Evolutionary conservation across 768 basidiomycete species (phyloP), one percentile per base, ranked within the genome.

Genomic region (Clathrus columnatus): DNA sequence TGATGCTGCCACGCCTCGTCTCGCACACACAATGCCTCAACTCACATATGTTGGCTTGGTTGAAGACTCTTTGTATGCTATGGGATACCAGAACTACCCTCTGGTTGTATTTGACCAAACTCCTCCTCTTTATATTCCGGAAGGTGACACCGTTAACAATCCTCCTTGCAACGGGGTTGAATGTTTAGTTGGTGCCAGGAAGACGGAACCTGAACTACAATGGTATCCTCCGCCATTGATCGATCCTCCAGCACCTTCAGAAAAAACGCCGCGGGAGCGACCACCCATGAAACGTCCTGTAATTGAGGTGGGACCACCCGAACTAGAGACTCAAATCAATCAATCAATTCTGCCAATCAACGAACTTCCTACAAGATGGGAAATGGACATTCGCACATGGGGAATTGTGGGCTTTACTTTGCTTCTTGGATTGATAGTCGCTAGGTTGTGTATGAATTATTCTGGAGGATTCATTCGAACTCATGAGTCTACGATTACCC

Each of bases 31-130:
- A 80, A 10, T 69, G 76, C 24, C 77, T 75, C 3, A 77, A 81
- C 51, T 68, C 75, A 5, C 91, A 0, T 96, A 87, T 65, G 82
- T 97, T 18, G 92, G 92, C 2, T 70, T 87, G 17, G 77, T 92
- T 16, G 77, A 81, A 46, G 81, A 84, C 2, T 87, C 85, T 42
- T 74, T 96, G 1, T 95, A 83, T 62, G 92, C 89, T 18, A 86
- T 97, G 81, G 87, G 87, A 59, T 85, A 88, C 0, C 74, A 78
- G 10, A 78, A 78, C 7, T 97, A 80, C 64, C 95, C 94, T 0
- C 75, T 97, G 8, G 85, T 95, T 57, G 82, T 79, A 4, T 89
- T 91, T 2, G 76, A 77, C 71, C 70, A 6, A 70, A 73, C 49
- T 27, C 55, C 45, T 29, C 60, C 58, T 41, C 23, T 24, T 16